These are phyloP conservation scores for Chenopodium suecicum DNA, from an alignment of 148 eudicot genomes.

Conservation along the genomic window DNA sequence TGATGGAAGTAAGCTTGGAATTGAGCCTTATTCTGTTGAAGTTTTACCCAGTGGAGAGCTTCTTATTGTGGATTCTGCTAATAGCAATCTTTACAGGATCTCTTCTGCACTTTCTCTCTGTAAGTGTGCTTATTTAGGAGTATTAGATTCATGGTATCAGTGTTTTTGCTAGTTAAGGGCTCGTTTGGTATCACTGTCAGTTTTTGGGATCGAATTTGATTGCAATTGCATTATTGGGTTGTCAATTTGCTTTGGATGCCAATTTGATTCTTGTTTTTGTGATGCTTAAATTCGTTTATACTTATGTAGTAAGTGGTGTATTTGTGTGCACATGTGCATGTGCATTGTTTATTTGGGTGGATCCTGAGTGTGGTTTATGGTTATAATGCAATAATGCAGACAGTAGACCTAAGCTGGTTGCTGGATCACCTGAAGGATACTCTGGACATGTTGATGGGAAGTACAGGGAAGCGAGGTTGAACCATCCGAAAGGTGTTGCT, in stretches of 20 bases:
- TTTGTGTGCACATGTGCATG: constrained; percentile 26
- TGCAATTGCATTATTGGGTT: background rate
- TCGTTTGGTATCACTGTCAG: background rate
- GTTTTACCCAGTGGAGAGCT: constrained; percentile 83
- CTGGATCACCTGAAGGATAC: constrained; percentile 96
- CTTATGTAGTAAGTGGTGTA: background rate
- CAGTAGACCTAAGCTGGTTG: constrained; percentile 81
- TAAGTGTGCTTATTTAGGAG: constrained; percentile 36
- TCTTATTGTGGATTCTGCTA: constrained; percentile 85
- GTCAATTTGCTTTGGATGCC: constrained; percentile 12
- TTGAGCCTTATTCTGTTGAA: constrained; percentile 85
- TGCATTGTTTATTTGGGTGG: constrained; percentile 19
- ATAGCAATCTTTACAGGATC: constrained; percentile 89
- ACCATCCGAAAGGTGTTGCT: constrained; percentile 86
- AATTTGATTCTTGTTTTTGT: constrained; percentile 1
- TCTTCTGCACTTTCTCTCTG: constrained; percentile 87
- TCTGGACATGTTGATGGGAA: constrained; percentile 93
- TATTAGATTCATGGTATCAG: background rate
- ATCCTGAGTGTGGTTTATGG: constrained; percentile 22
- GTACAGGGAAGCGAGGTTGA: constrained; percentile 81
- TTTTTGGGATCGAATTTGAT: background rate
- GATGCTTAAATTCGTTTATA: background rate
- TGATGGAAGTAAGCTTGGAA: constrained; percentile 98
- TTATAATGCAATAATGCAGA: constrained; percentile 56
- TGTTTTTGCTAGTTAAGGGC: background rate